Evolutionary conservation across 768 basidiomycete genomes (phyloP).

Genomic region (Russula lepida): DNA sequence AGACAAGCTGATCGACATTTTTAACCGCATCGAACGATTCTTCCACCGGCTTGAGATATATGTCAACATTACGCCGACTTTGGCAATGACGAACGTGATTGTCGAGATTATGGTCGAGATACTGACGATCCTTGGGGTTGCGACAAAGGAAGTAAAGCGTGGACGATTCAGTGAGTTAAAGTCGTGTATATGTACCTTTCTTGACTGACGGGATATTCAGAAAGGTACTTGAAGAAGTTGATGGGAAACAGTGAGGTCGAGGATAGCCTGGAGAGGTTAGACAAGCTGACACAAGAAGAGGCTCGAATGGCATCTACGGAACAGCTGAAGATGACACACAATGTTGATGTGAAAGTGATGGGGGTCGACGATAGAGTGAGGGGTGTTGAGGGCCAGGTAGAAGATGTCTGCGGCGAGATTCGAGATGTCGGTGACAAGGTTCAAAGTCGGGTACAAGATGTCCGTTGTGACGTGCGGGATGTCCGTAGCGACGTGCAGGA

Average conservation of each 20-base stretch:
- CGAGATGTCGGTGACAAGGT: not conserved
- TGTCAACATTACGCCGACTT: not conserved
- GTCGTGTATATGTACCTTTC: too few relatives aligned
- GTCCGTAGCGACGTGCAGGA: not conserved
- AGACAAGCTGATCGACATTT: not conserved
- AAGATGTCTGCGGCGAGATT: not conserved
- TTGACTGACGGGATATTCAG: not conserved
- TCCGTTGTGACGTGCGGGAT: not conserved
- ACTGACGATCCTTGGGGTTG: not conserved
- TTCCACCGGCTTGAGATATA: not conserved
- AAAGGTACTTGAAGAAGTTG: not conserved
- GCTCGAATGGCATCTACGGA: not conserved
- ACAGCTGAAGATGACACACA: not conserved
- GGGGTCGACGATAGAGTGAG: not conserved
- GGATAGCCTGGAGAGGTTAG: not conserved
- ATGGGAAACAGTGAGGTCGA: not conserved
- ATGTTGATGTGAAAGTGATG: not conserved
- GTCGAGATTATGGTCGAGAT: not conserved
- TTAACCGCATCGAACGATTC: not conserved
- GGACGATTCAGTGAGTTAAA: not conserved
- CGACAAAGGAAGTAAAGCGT: not conserved
- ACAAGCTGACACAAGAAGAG: not conserved
- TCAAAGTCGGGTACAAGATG: not conserved
- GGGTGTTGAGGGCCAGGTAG: not conserved
- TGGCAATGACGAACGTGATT: not conserved